Conservation (phyloP, 768 basidiomycete genomes). For the Pholiota conissans region DNA sequence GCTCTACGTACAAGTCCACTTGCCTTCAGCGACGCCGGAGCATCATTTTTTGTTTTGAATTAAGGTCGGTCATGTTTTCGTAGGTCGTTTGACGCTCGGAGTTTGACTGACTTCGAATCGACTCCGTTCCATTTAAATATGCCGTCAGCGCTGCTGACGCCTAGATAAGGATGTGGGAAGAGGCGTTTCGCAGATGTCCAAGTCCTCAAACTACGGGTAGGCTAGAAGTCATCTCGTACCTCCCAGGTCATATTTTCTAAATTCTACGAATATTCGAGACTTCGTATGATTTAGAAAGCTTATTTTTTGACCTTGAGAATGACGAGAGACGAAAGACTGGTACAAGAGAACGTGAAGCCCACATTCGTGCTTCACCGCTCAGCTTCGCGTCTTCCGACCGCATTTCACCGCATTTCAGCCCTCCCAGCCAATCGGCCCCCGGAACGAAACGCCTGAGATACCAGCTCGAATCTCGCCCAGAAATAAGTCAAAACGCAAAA, state of each 20-base stretch:
- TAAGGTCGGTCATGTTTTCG: neutral
- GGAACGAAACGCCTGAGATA: neutral
- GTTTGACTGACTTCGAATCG: neutral
- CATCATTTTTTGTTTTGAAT: neutral
- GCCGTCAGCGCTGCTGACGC: neutral
- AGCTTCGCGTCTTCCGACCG: too few species aligned
- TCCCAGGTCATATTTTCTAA: neutral
- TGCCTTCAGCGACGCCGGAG: neutral
- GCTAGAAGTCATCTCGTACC: neutral
- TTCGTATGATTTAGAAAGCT: neutral
- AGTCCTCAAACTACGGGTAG: constrained; percentile 1
- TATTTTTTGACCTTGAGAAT: too few species aligned
- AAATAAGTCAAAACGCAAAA: neutral
- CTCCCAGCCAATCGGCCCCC: neutral
- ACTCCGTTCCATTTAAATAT: neutral
- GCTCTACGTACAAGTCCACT: neutral
- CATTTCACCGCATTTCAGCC: neutral
- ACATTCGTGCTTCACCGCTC: too few species aligned
- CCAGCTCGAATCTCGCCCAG: neutral
- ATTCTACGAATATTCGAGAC: neutral
- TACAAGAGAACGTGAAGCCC: too few species aligned
- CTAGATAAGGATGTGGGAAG: constrained; percentile 1
- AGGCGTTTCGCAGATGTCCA: neutral
- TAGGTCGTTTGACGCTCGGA: neutral
- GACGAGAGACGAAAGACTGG: too few species aligned